Evolutionary conservation across 2,329 filamentous ascomycete species (phyloP).

Genomic region (Cercospora sp.): DNA sequence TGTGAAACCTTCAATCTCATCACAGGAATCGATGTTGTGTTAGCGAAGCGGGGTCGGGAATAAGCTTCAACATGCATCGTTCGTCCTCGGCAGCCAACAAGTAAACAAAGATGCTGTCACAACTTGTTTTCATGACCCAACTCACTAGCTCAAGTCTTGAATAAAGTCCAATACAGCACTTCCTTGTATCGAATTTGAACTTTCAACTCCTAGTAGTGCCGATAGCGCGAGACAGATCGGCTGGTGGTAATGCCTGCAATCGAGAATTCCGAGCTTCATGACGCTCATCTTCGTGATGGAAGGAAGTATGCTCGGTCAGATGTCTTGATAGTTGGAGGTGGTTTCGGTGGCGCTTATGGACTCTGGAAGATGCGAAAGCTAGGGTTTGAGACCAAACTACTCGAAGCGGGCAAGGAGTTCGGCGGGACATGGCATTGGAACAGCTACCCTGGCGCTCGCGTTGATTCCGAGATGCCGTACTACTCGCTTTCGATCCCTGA

Average conservation of each 20-base stretch:
- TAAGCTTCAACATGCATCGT: neutral
- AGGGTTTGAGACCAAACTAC: neutral
- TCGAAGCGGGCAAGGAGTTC: neutral
- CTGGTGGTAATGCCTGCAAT: neutral
- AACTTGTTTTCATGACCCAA: no score
- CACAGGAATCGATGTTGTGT: no score
- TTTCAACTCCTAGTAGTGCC: no score
- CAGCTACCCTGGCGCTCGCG: conserved; percentile 44
- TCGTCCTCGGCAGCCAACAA: neutral
- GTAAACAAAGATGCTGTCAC: neutral
- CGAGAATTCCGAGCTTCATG: neutral
- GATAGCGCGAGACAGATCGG: no score
- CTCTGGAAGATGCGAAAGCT: neutral
- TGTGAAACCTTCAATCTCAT: no score
- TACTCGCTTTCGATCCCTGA: conserved; percentile 50
- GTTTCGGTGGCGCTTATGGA: neutral
- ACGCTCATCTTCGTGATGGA: neutral
- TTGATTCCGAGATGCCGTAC: conserved; percentile 48
- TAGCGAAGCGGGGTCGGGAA: neutral
- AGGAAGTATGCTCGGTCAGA: neutral
- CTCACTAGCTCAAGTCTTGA: no score
- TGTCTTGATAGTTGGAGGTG: neutral
- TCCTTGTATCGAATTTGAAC: no score
- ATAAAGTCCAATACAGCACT: no score
- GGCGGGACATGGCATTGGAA: conserved; percentile 42